Conservation (phyloP, 768 basidiomycete species). For the Tephrocybe sp. region DNA sequence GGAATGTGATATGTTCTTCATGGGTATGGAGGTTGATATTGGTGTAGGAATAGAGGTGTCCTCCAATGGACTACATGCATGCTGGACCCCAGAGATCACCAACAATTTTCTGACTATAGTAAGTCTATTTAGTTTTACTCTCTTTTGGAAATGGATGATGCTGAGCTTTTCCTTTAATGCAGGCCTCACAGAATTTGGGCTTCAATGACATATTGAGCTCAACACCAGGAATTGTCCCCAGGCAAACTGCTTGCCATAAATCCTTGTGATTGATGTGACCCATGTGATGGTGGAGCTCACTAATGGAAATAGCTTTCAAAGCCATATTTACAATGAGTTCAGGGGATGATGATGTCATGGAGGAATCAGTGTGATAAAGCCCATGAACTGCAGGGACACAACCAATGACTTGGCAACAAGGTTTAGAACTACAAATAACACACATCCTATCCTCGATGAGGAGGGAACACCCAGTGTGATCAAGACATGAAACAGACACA, state of each 20-base stretch:
- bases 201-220: constrained; percentile 23
- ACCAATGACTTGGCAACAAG: constrained; percentile 15
- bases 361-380: constrained; percentile 22
- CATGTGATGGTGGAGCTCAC: constrained; percentile 31
- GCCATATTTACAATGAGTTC: constrained; percentile 10
- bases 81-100: constrained; percentile 28
- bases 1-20: constrained; percentile 18
- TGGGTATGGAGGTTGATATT: constrained; percentile 18
- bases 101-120: constrained; percentile 21
- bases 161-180: constrained; percentile 24
- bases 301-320: constrained; percentile 19
- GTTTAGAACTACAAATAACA: constrained; percentile 19
- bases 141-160: constrained; percentile 21
- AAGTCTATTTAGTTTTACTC: constrained; percentile 12
- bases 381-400: constrained; percentile 22
- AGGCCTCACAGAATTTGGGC: constrained; percentile 24
- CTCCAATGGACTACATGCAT: constrained; percentile 16
- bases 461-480: constrained; percentile 14
- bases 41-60: constrained; percentile 14
- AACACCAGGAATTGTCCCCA: constrained; percentile 30
- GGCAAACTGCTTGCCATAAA: constrained; percentile 24
- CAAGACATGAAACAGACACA: constrained; percentile 24
- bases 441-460: constrained; percentile 20
- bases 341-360: constrained; percentile 4
- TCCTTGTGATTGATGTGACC: constrained; percentile 33